Conservation (phyloP, 2,329 filamentous ascomycete genomes). For the Volutella citrinella region DNA sequence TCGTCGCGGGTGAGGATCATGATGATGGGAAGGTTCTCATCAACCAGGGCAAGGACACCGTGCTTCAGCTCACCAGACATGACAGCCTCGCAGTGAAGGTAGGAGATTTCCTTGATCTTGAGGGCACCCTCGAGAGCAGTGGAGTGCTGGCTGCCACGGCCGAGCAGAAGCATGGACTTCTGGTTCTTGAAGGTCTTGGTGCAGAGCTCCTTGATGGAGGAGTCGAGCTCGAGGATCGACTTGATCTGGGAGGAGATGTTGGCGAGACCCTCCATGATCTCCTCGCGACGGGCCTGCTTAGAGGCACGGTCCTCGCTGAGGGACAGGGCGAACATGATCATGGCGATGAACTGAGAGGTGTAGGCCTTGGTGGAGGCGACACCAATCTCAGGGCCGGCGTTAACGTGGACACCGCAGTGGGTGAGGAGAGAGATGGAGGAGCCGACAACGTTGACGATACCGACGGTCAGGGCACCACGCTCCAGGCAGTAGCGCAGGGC, state of each 20-base stretch:
- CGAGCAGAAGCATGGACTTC: constrained; percentile 90
- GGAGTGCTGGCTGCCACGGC: constrained; percentile 93
- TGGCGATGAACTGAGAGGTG: constrained; percentile 98
- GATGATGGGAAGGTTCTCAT: constrained; percentile 98
- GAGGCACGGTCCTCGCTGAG: constrained; percentile 95
- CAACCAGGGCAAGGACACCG: constrained; percentile 93
- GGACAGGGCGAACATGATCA: constrained; percentile 99
- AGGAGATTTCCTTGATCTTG: constrained; percentile 99
- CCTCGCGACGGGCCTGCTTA: constrained; percentile 85
- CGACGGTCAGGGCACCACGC: constrained; percentile 93
- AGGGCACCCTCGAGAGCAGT: constrained; percentile 95
- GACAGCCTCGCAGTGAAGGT: constrained; percentile 98
- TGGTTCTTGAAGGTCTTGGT: constrained; percentile 92
- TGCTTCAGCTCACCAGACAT: constrained; percentile 99
- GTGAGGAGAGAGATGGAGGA: constrained; percentile 98
- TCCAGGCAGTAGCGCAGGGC: constrained; percentile 97
- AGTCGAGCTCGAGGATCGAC: constrained; percentile 85
- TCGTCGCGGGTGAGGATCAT: constrained; percentile 98
- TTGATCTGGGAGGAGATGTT: constrained; percentile 90
- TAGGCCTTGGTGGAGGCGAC: constrained; percentile 99
- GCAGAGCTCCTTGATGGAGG: constrained; percentile 92
- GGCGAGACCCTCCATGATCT: constrained; percentile 92
- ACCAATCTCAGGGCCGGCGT: constrained; percentile 97
- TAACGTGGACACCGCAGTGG: constrained; percentile 99
- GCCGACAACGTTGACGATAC: constrained; percentile 97